Conservation (phyloP, 1,284 basidiomycete genomes). For the Moesziomyces parantarcticus region DNA sequence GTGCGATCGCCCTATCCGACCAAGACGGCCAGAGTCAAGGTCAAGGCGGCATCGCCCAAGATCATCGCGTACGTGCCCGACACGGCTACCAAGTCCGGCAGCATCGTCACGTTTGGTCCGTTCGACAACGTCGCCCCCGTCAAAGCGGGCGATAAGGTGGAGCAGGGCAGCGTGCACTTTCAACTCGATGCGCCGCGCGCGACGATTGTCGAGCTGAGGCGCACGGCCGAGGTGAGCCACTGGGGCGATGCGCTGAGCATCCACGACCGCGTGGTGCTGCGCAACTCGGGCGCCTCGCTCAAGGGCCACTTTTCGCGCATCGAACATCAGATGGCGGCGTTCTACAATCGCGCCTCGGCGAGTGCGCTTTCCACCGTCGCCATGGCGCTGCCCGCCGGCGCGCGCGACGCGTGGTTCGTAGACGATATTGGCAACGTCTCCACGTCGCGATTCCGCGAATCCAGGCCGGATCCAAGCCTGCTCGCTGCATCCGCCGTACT, state of each 20-base stretch:
- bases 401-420: constrained; percentile 50
- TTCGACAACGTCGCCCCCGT: constrained; percentile 76
- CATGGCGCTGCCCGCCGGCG: constrained; percentile 70
- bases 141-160: constrained; percentile 68
- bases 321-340: constrained; percentile 81
- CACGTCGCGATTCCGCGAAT: constrained; percentile 83
- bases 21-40: constrained; percentile 83
- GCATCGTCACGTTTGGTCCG: constrained; percentile 87
- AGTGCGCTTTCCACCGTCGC: constrained; percentile 79
- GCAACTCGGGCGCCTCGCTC: constrained; percentile 88
- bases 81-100: constrained; percentile 78
- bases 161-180: constrained; percentile 78
- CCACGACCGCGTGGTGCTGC: constrained; percentile 84
- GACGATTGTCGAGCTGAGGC: constrained; percentile 78
- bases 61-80: constrained; percentile 67
- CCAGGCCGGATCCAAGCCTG: constrained; percentile 58
- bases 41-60: constrained; percentile 66
- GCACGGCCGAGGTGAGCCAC: constrained; percentile 90
- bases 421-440: constrained; percentile 89
- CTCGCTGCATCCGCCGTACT: constrained; percentile 3
- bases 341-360: constrained; percentile 73
- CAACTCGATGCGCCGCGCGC: constrained; percentile 81
- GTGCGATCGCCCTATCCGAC: constrained; percentile 85
- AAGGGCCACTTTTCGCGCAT: constrained; percentile 96
- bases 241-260: constrained; percentile 96